These are phyloP conservation scores for Picea glauca DNA, from an alignment of 75 land plant genomes.

Conservation along the genomic window DNA sequence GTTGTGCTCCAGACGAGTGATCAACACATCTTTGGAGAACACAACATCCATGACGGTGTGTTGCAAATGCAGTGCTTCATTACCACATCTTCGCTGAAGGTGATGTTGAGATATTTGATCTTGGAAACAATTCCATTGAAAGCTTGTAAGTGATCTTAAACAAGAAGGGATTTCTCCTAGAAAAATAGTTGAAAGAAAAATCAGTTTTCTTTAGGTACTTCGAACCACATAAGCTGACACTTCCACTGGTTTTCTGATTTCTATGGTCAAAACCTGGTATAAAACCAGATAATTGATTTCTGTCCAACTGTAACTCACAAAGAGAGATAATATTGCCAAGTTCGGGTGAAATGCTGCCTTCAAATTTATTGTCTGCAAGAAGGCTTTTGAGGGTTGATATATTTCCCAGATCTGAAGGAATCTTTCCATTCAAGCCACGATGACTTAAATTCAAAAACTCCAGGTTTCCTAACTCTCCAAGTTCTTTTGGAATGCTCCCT, in stretches of 20 bases:
- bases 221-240: conserved; percentile 11
- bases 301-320: conserved; percentile 24
- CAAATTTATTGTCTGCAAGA: conserved; percentile 47
- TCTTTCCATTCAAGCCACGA: conserved; percentile 50
- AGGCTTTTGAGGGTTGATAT: conserved; percentile 41
- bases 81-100: conserved; percentile 7
- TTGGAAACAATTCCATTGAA: conserved; percentile 4
- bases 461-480: conserved; percentile 42
- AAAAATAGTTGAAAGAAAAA: conserved; percentile 4
- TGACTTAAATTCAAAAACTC: conserved; percentile 61
- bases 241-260: not conserved
- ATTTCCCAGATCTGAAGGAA: conserved; percentile 60
- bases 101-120: not conserved
- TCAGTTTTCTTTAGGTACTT: conserved; percentile 6
- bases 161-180: conserved; percentile 11
- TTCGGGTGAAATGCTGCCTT: conserved; percentile 33
- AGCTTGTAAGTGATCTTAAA: conserved; percentile 10
- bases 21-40: no score
- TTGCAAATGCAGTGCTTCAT: no score
- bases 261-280: not conserved
- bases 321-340: conserved; percentile 21
- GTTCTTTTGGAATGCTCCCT: conserved; percentile 63
- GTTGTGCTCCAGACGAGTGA: no score
- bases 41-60: no score
- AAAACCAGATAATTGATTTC: conserved; percentile 13